Evolutionary conservation across 2,329 filamentous ascomycete genomes (phyloP), one percentile per base, ranked within the genome.

Genomic region (Domatiomyces catenatus): DNA sequence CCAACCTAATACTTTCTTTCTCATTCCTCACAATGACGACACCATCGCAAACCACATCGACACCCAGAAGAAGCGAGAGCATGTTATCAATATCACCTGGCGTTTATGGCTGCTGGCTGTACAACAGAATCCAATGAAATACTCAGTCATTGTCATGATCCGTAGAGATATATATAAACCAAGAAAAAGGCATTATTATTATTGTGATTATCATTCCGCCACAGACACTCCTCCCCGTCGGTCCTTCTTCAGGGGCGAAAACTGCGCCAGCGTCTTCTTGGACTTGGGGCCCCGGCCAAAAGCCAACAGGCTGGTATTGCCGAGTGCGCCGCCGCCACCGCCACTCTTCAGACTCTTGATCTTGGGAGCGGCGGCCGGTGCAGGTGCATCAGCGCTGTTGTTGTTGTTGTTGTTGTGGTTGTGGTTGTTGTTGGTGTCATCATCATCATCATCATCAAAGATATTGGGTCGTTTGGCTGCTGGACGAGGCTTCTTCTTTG

Each of bases 181-280:
- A n/a, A n/a, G n/a, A n/a, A n/a, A n/a, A n/a, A n/a, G n/a, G n/a
- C n/a, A n/a, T n/a, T n/a, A n/a, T n/a, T n/a, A n/a, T n/a, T n/a
- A n/a, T n/a, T n/a, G n/a, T n/a, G n/a, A n/a, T n/a, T 24, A 24
- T 15, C 15, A 39, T 15, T 15, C 32, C 32, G 12, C 10, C 32
- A 12, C 32, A 4, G 15, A 2, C 8, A 4, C 10, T 1, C 47
- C 47, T 43, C 46, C 48, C 52, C 80, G 77, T 52, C 76, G 75
- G 48, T 86, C 79, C 62, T 76, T 76, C 68, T 88, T 88, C 52
- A 88, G 67, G 6, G 84, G 84, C 17, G 83, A 87, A 63, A 88
- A 87, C 46, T 67, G 68, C 10, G 72, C 70, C 55, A 82, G 77
- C 0, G 54, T 46, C 47, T 57, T 46, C 47, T 57, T 59, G n/a